These are phyloP conservation scores for Whalleya microplaca DNA, from an alignment of 2,329 filamentous ascomycete species.

Conservation along the genomic window DNA sequence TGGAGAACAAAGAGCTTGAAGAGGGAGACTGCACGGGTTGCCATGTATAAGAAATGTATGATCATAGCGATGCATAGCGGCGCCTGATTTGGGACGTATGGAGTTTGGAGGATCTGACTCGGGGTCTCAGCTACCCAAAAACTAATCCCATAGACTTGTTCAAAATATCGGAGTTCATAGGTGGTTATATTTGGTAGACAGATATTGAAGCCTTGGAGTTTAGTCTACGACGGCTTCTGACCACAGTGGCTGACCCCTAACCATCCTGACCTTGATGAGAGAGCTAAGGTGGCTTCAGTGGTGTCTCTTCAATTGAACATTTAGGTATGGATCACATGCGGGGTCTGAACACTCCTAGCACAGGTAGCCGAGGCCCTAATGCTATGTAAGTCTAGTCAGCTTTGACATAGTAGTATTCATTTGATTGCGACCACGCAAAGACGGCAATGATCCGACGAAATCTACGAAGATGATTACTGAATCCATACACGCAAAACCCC, in stretches of 20 bases:
- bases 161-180: not conserved
- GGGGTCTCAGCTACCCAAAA: constrained; percentile 8
- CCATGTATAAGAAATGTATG: constrained; percentile 21
- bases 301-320: too few relatives aligned
- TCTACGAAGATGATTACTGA: not conserved
- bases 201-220: too few relatives aligned
- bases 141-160: not conserved
- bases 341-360: too few relatives aligned
- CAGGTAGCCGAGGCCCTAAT: too few relatives aligned
- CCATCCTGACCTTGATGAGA: too few relatives aligned
- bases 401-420: too few relatives aligned
- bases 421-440: not conserved
- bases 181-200: too few relatives aligned
- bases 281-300: too few relatives aligned
- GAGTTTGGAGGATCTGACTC: constrained; percentile 6
- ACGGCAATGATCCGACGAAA: not conserved
- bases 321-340: too few relatives aligned
- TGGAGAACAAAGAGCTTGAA: not conserved
- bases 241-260: too few relatives aligned
- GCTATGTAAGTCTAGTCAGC: too few relatives aligned
- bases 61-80: constrained; percentile 26
- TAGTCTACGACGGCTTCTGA: too few relatives aligned
- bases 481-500: not conserved
- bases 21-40: constrained; percentile 3
- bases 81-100: not conserved